These are phyloP conservation scores for Lyophyllum semitale DNA, from an alignment of 768 basidiomycete genomes.

Conservation along the genomic window DNA sequence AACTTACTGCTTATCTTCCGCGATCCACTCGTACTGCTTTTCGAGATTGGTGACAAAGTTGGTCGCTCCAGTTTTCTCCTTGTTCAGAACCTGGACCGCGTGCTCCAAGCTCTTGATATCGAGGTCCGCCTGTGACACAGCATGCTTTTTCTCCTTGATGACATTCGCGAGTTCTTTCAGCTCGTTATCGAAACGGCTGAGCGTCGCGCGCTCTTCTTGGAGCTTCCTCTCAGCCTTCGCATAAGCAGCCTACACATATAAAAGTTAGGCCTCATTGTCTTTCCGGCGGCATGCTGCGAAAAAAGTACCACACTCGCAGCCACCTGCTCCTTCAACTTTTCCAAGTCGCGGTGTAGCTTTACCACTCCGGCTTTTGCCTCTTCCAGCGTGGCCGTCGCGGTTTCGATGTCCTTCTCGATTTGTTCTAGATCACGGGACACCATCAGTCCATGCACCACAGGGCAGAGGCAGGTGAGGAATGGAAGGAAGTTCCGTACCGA, in stretches of 20 bases:
- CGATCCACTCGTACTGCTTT: constrained; percentile 85
- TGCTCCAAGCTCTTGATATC: constrained; percentile 68
- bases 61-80: constrained; percentile 61
- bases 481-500: constrained; percentile 55
- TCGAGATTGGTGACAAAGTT: constrained; percentile 68
- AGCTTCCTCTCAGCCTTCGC: constrained; percentile 71
- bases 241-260: constrained; percentile 49
- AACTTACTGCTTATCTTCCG: constrained; percentile 82
- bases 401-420: constrained; percentile 71
- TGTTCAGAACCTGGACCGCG: constrained; percentile 59
- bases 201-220: constrained; percentile 82
- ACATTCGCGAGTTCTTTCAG: constrained; percentile 79
- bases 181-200: constrained; percentile 88
- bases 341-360: constrained; percentile 63
- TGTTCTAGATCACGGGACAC: constrained; percentile 54
- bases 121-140: constrained; percentile 67
- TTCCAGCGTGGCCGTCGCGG: constrained; percentile 43
- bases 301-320: constrained; percentile 43
- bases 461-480: not conserved
- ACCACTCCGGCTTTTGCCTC: constrained; percentile 48
- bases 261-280: not conserved
- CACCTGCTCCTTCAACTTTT: constrained; percentile 54
- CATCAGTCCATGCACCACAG: constrained; percentile 1
- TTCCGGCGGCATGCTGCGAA: not conserved
- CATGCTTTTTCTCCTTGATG: constrained; percentile 80